Conservation (phyloP, 2,329 filamentous ascomycete species). For the Fusarium pseudocircinatum region DNA sequence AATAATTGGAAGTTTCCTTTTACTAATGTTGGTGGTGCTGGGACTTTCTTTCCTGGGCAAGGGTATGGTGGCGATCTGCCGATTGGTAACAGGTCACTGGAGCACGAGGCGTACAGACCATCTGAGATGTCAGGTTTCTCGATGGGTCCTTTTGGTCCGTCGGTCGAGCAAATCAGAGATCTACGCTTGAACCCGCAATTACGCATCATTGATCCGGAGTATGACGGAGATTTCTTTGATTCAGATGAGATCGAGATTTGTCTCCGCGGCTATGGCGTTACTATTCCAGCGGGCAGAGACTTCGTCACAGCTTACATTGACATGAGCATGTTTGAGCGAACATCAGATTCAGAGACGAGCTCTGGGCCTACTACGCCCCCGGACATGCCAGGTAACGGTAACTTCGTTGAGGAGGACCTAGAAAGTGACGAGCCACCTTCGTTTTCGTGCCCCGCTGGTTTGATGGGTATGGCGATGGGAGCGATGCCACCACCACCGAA, state of each 20-base stretch:
- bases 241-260: constrained; percentile 1
- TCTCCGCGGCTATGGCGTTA: constrained; percentile 2
- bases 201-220: not conserved
- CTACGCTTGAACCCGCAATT: not conserved
- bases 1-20: constrained; percentile 12
- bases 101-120: not conserved
- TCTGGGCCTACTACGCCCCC: not conserved
- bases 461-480: constrained; percentile 5
- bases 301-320: constrained; percentile 3
- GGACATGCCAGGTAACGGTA: not conserved
- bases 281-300: not conserved
- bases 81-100: not conserved
- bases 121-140: constrained; percentile 6
- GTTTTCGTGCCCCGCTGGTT: not conserved
- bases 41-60: not conserved
- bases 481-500: not conserved
- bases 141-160: not conserved
- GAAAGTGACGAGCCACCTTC: not conserved
- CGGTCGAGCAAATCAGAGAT: not conserved
- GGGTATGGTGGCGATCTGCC: not conserved
- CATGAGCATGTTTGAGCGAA: constrained; percentile 3
- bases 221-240: constrained; percentile 1
- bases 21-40: not conserved
- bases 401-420: not conserved
- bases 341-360: not conserved